phyloP scores from a whole-genome alignment of 208 protist genomes.

The Trypanosoma brucei region DNA sequence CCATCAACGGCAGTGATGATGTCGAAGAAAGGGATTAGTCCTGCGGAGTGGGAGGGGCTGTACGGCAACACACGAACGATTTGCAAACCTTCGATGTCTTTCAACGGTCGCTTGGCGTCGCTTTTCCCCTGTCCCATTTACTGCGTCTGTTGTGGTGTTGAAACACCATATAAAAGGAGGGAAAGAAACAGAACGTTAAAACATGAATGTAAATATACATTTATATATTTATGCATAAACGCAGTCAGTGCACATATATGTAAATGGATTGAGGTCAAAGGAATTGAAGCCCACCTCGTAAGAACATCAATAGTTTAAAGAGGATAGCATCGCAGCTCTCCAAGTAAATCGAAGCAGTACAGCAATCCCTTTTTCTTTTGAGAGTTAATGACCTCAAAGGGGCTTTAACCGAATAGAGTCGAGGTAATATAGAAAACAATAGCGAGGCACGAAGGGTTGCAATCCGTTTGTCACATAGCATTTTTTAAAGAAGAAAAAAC shows the following conservation, averaged over 20 bases:
- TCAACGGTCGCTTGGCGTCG: slow-evolving; percentile 7
- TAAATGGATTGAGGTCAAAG: too few species aligned
- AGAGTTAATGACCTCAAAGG: too few species aligned
- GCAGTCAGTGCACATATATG: neutral
- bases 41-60: slow-evolving; percentile 69
- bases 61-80: slow-evolving; percentile 63
- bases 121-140: slow-evolving; percentile 55
- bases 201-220: neutral
- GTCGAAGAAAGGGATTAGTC: slow-evolving; percentile 86
- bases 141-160: slow-evolving; percentile 5
- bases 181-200: neutral
- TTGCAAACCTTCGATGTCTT: slow-evolving; percentile 68
- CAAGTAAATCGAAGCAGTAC: too few species aligned
- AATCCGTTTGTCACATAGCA: too few species aligned
- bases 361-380: too few species aligned
- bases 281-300: too few species aligned
- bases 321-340: too few species aligned
- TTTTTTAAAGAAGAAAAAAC: too few species aligned
- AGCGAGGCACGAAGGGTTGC: too few species aligned
- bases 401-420: too few species aligned
- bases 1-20: slow-evolving; percentile 74
- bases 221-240: neutral
- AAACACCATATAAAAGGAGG: neutral
- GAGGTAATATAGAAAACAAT: too few species aligned
- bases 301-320: too few species aligned